Conservation (phyloP, 495 filamentous ascomycete species). For the Cenococcum geophilum region DNA sequence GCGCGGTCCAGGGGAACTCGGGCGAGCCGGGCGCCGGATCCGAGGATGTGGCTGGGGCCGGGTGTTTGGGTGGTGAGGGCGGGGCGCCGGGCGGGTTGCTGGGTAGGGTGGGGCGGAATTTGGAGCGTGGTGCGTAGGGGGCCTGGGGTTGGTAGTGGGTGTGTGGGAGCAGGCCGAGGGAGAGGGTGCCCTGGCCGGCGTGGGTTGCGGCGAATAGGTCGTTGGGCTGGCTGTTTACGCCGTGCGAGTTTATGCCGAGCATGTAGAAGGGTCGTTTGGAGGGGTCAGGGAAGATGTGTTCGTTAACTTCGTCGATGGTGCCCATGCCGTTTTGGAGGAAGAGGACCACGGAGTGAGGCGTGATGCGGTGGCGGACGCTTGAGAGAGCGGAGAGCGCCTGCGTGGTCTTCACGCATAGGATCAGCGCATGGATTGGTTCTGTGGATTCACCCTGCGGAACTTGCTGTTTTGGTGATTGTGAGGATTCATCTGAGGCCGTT, state of each 20-base stretch:
- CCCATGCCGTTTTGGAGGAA: slow-evolving; percentile 84
- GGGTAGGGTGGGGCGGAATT: neutral
- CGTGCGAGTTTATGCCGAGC: slow-evolving; percentile 64
- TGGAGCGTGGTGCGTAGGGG: neutral
- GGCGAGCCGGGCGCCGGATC: neutral
- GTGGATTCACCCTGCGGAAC: slow-evolving; percentile 20
- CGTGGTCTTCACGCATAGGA: slow-evolving; percentile 61
- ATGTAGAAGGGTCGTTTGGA: slow-evolving; percentile 65
- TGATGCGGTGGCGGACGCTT: slow-evolving; percentile 59
- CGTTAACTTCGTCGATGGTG: slow-evolving; percentile 64
- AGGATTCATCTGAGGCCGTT: too few relatives aligned
- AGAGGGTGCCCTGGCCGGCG: slow-evolving; percentile 55
- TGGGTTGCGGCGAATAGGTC: slow-evolving; percentile 57
- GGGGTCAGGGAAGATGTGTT: slow-evolving; percentile 59
- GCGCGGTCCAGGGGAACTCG: slow-evolving; percentile 21
- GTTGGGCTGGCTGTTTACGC: slow-evolving; percentile 42
- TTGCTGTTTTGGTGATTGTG: neutral
- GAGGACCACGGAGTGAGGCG: slow-evolving; percentile 64
- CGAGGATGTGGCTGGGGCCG: slow-evolving; percentile 14
- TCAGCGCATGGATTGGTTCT: slow-evolving; percentile 63
- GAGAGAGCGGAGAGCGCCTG: slow-evolving; percentile 52
- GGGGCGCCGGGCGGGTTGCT: neutral
- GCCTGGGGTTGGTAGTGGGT: slow-evolving; percentile 11
- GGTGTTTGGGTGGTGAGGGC: neutral
- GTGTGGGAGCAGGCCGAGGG: slow-evolving; percentile 51